A percentile compares a stretch with the other conserved stretches of the same genome.
These are phyloP conservation scores for Calonectria henricotiae DNA, from an alignment of 2,329 filamentous ascomycete genomes.

Conservation along the genomic window DNA sequence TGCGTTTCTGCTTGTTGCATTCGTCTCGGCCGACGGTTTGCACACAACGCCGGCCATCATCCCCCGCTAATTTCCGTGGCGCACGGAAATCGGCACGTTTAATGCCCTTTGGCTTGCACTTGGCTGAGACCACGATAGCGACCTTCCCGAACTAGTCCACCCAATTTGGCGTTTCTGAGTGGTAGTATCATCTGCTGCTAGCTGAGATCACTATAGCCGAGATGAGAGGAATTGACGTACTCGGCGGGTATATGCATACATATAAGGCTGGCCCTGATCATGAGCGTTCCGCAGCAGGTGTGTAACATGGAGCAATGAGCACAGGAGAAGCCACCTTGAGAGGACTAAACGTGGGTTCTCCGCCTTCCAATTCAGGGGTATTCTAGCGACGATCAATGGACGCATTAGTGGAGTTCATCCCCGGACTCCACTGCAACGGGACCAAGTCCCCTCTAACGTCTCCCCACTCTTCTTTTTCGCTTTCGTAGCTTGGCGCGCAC, in stretches of 20 bases:
- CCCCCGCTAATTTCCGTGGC: slow-evolving; percentile 26
- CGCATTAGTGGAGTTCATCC: slow-evolving; percentile 28
- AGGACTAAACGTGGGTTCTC: background rate
- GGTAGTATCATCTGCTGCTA: background rate
- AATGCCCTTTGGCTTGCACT: background rate
- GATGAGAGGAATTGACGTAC: background rate
- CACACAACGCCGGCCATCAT: slow-evolving; percentile 32
- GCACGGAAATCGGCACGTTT: slow-evolving; percentile 23
- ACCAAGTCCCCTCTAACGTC: slow-evolving; percentile 1
- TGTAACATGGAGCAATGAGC: background rate
- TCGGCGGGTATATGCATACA: background rate
- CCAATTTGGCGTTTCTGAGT: slow-evolving; percentile 47
- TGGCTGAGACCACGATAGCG: background rate
- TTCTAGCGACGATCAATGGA: slow-evolving; percentile 24
- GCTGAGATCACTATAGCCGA: background rate
- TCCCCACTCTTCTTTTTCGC: background rate
- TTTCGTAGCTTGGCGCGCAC: background rate
- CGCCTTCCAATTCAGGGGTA: background rate
- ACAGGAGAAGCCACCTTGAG: background rate
- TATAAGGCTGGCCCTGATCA: background rate
- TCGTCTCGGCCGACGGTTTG: slow-evolving; percentile 23
- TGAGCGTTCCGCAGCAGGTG: background rate
- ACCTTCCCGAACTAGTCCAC: slow-evolving; percentile 23
- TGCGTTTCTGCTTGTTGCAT: slow-evolving; percentile 1
- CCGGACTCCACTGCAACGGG: slow-evolving; percentile 28